phyloP scores from a whole-genome alignment of 1,284 basidiomycete genomes.

The Cystobasidium pallidum region DNA sequence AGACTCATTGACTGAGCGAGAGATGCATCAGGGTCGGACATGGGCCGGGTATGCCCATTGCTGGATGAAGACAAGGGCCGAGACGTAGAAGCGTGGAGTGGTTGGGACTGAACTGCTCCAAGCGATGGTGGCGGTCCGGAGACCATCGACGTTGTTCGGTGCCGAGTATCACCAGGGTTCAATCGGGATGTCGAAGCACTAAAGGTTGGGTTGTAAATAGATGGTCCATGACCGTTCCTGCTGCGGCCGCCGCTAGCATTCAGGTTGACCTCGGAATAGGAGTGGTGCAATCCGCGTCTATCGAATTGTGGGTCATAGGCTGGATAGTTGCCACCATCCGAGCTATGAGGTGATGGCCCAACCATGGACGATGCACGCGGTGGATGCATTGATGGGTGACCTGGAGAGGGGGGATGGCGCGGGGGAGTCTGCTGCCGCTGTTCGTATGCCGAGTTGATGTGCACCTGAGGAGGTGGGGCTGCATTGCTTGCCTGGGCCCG shows the following conservation, averaged over 20 bases:
- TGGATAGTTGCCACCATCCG: slow-evolving; percentile 17
- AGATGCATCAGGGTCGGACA: slow-evolving; percentile 21
- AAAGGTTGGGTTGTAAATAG: neutral
- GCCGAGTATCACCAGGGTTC: slow-evolving; percentile 1
- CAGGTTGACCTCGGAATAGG: slow-evolving; percentile 35
- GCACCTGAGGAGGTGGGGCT: slow-evolving; percentile 17
- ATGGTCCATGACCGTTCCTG: slow-evolving; percentile 20
- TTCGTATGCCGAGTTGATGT: neutral
- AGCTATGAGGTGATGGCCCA: neutral
- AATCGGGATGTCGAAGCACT: slow-evolving; percentile 5
- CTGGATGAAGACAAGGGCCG: slow-evolving; percentile 4
- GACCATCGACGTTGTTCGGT: slow-evolving; percentile 12
- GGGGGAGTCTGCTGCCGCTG: neutral
- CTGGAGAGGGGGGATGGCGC: neutral
- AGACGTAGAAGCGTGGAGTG: slow-evolving; percentile 4
- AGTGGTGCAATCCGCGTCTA: slow-evolving; percentile 26
- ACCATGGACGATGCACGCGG: slow-evolving; percentile 24
- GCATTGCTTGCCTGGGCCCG: neutral
- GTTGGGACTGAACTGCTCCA: neutral
- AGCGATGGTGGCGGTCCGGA: neutral
- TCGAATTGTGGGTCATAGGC: slow-evolving; percentile 31
- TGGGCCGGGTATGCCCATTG: slow-evolving; percentile 2
- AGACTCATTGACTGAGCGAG: slow-evolving; percentile 6
- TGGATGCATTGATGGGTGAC: slow-evolving; percentile 11
- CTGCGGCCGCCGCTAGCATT: neutral